Percentiles rank a stretch among this genome's conserved stretches.
Evolutionary conservation across 805 yeast genomes (phyloP).

Genomic region (Sugiyamaella lignohabitans): DNA sequence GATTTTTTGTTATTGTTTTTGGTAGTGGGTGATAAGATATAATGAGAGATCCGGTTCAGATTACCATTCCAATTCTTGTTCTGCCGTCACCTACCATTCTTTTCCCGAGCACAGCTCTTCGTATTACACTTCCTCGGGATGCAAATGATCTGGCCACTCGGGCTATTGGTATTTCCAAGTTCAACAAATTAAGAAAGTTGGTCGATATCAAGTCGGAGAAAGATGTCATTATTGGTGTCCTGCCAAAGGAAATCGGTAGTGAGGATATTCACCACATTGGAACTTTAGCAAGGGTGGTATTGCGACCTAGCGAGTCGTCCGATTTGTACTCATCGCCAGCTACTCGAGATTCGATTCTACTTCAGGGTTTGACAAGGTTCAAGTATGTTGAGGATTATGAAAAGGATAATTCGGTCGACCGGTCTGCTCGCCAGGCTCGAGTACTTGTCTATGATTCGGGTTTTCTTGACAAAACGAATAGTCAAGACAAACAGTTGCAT

Average conservation of each 20-base stretch:
- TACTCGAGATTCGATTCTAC: conserved; percentile 6
- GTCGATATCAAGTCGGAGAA: conserved; percentile 7
- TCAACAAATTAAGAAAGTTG: background rate
- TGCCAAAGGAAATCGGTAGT: conserved; percentile 1
- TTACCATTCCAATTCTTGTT: conserved; percentile 7
- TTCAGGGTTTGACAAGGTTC: conserved; percentile 19
- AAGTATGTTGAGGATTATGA: conserved; percentile 15
- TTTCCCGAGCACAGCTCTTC: conserved; percentile 13
- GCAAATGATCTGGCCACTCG: background rate
- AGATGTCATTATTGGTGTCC: conserved; percentile 9
- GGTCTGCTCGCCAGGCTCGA: background rate
- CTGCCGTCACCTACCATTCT: conserved; percentile 11
- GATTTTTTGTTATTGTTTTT: too few relatives aligned
- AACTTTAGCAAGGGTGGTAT: conserved; percentile 20
- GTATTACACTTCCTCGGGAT: conserved; percentile 6
- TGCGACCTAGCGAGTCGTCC: conserved; percentile 2
- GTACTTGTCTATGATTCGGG: conserved; percentile 7
- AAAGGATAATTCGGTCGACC: background rate
- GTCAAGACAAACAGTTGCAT: conserved; percentile 3
- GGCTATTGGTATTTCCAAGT: conserved; percentile 4
- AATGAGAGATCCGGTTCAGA: conserved; percentile 6
- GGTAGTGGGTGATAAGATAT: too few relatives aligned
- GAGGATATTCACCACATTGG: conserved; percentile 16
- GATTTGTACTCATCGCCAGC: background rate
- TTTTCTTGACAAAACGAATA: background rate